Evolutionary conservation across 1,139 yeast genomes (phyloP), one percentile per base, ranked within the genome.

Genomic region (Blastobotrys indianensis): DNA sequence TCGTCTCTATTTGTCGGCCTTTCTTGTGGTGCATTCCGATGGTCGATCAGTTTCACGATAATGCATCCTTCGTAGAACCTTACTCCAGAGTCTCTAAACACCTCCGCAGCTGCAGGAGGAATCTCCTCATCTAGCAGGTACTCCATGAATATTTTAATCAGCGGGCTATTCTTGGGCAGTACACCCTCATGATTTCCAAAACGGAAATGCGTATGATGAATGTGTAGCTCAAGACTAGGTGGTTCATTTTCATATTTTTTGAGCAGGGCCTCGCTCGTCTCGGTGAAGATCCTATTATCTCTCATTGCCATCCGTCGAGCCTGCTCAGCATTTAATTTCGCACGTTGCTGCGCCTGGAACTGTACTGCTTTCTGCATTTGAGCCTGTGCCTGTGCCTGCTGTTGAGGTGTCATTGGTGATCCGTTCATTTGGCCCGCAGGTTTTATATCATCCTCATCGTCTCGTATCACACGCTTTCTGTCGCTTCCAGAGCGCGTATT

Each of bases 101-200:
- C 85, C 65, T 90, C 97, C 56, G 90, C 80, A 62, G 92, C 80
- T 15, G 94, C 90, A 37, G 87, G 84, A 0, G 97, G 97, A 12
- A 92, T 86, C 57, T 82, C 82, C 47, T 90, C 95, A 49, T 77
- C 69, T 13, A 90, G 80, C 8, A 90, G 85, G 61, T 81, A 85
- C 52, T 82, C 81, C 51, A 92, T 69, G 58, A 92, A 92, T 44
- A 56, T 56, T 54, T 82, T 84, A 47, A 86, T 77, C 65, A 85
- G 76, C n/a, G 88, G 85, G 48, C 86, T 84, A 56, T 76, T 76
- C 59, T 85, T 84, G 17, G 95, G 94, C 42, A 92, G 79, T 12
- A 85, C 79, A 40, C 85, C 82, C 43, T 94, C 94, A 51, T 73
- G 77, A 56, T 80, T 80, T 49, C 85, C 85, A 67, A 84, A 87